phyloP scores from a whole-genome alignment of 768 basidiomycete species.

The Tricholomella constricta region DNA sequence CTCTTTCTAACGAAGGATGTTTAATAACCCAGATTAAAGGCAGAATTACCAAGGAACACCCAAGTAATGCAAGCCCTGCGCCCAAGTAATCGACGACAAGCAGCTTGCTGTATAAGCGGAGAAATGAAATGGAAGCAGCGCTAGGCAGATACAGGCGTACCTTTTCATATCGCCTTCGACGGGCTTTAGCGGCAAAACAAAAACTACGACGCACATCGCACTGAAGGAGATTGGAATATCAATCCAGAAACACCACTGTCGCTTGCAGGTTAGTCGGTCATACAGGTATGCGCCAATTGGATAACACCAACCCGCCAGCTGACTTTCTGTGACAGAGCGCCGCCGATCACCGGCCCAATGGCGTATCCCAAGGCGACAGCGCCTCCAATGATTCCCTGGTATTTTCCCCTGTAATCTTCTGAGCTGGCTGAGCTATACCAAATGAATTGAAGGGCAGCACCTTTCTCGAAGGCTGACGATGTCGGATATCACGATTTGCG shows the following conservation, averaged over 20 bases:
- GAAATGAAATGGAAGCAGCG: not conserved
- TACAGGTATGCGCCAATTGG: not conserved
- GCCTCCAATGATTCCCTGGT: conserved; percentile 72
- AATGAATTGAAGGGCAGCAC: too few species aligned
- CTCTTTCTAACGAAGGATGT: not conserved
- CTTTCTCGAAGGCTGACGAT: conserved; percentile 70
- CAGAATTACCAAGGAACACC: conserved; percentile 63
- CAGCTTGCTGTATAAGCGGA: conserved; percentile 49
- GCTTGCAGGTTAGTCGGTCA: not conserved
- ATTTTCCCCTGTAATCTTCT: conserved; percentile 56
- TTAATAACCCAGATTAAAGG: conserved; percentile 69
- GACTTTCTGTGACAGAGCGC: conserved; percentile 60
- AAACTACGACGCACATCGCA: conserved; percentile 56
- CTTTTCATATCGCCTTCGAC: conserved; percentile 61
- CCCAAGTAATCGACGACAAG: conserved; percentile 67
- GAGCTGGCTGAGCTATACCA: conserved; percentile 7
- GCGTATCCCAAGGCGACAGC: conserved; percentile 60
- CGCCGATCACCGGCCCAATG: conserved; percentile 69
- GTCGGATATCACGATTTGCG: conserved; percentile 73
- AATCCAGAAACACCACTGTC: conserved; percentile 77
- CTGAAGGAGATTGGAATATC: conserved; percentile 59
- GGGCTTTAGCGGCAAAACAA: conserved; percentile 68
- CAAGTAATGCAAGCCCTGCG: conserved; percentile 55
- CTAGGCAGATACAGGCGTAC: conserved; percentile 25
- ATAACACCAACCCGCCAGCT: conserved; percentile 55